Percentiles rank a stretch among this genome's conserved stretches.
Conservation (phyloP, 2,329 filamentous ascomycete species). For the Aureobasidium sp. region DNA sequence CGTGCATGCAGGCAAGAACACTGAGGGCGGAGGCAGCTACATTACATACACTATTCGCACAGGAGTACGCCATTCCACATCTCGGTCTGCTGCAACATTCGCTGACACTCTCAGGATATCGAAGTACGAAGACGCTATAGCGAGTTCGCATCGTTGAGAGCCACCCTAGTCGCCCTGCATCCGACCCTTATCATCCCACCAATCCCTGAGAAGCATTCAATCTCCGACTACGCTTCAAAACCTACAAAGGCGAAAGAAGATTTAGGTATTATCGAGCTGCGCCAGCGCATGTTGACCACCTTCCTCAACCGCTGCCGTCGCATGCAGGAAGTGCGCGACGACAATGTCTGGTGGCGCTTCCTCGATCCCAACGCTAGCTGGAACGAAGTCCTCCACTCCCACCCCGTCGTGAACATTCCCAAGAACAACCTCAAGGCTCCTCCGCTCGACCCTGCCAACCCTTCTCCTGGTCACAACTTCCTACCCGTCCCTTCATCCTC, state of each 20-base stretch:
- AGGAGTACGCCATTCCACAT: slow-evolving; percentile 53
- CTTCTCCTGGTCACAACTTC: slow-evolving; percentile 76
- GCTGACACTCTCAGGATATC: slow-evolving; percentile 58
- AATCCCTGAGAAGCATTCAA: slow-evolving; percentile 97
- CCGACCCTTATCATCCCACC: slow-evolving; percentile 93
- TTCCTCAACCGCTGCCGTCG: slow-evolving; percentile 88
- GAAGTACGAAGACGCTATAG: slow-evolving; percentile 94
- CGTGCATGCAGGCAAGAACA: slow-evolving; percentile 89
- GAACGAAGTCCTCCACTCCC: slow-evolving; percentile 92
- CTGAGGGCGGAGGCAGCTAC: slow-evolving; percentile 83
- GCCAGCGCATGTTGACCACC: slow-evolving; percentile 93
- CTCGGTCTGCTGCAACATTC: not conserved
- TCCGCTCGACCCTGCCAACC: slow-evolving; percentile 91
- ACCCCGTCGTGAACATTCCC: slow-evolving; percentile 82
- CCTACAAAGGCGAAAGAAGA: slow-evolving; percentile 98
- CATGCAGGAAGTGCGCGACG: slow-evolving; percentile 86
- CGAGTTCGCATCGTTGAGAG: slow-evolving; percentile 85
- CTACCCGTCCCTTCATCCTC: slow-evolving; percentile 80
- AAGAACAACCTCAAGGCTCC: slow-evolving; percentile 93
- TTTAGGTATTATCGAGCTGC: slow-evolving; percentile 88
- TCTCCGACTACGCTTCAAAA: slow-evolving; percentile 97
- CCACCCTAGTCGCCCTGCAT: slow-evolving; percentile 83
- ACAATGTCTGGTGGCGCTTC: slow-evolving; percentile 97
- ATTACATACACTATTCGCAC: slow-evolving; percentile 97
- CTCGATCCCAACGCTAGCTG: slow-evolving; percentile 97